Base-by-base conservation (phyloP, 2,329 filamentous ascomycete species). In the Penicillium paneum region DNA sequence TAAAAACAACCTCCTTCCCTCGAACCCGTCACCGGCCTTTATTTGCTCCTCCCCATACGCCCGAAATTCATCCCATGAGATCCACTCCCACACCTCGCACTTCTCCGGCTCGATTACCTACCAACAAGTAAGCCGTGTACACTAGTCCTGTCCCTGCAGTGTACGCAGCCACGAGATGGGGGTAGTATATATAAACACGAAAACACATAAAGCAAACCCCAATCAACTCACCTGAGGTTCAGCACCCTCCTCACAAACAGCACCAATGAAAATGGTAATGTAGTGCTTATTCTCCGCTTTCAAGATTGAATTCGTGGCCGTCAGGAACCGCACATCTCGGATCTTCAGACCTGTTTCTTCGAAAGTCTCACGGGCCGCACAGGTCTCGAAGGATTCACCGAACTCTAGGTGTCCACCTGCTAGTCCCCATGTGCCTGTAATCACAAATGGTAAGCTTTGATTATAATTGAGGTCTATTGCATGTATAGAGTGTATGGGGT, bases 341-440 rank as follows among this genome's bases (percentile, higher is more conserved):
- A 91, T 76, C 0, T 71, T 63, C 0, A 91, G 76, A 0, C 81
- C 86, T 0, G 89, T 90, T 66, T 93, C 89, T 67, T 93, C 89
- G 0, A 83, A 66, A 0, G 82, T 77, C 71, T 93, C 89, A 4
- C 89, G 81, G 43, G 74, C 79, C 0, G 88, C 87, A 55, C 88
- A 91, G 0, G 72, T 69, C 19, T 83, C 76, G 31, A 84, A 79
- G 1, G 77, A 77, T 67, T 93, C 89, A 57, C 82, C 81, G 53
- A 82, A 81, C 57, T 93, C 89, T 15, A 92, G 80, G 64, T 93
- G 88, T 0, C 89, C 90, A 21, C 89, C 89, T 0, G 89, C 88
- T 13, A 90, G 81, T 46, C 85, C 85, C 73, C 81, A 84, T 0
- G 81, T 85, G 1, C 82, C 85, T 82, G 31, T 13, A n/a, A 41